Evolutionary conservation across 495 filamentous ascomycete genomes (phyloP).

Genomic region (Hypomontagnella monticulosa): DNA sequence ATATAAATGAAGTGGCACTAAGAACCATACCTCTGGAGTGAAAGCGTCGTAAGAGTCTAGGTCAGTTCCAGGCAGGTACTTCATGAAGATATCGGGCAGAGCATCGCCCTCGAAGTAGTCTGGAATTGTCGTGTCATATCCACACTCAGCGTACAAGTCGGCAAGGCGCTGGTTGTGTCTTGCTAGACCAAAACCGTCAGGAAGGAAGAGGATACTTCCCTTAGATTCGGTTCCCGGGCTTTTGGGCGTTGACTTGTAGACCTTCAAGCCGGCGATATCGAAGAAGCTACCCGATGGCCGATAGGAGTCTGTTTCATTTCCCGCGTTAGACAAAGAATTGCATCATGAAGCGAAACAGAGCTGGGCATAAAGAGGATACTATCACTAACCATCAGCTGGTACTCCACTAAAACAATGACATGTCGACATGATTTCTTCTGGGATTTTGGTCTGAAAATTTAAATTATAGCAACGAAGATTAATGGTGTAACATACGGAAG

Average conservation of each 20-base stretch:
- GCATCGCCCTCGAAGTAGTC: slow-evolving; percentile 26
- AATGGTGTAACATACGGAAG: too few relatives aligned
- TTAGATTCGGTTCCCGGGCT: neutral
- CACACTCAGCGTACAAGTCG: slow-evolving; percentile 16
- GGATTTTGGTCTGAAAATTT: neutral
- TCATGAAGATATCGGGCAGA: slow-evolving; percentile 19
- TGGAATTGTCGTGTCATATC: slow-evolving; percentile 13
- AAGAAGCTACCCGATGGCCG: slow-evolving; percentile 9
- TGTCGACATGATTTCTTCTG: slow-evolving; percentile 7
- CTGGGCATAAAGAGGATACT: neutral
- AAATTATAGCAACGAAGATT: too few relatives aligned
- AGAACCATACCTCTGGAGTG: neutral
- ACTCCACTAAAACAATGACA: slow-evolving; percentile 22
- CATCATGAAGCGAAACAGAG: neutral
- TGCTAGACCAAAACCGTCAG: slow-evolving; percentile 22
- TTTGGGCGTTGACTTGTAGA: slow-evolving; percentile 11
- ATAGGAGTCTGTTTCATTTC: neutral
- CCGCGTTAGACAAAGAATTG: neutral
- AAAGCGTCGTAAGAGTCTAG: slow-evolving; percentile 9
- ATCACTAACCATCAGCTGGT: slow-evolving; percentile 11
- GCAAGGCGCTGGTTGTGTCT: slow-evolving; percentile 23
- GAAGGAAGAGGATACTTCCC: slow-evolving; percentile 6
- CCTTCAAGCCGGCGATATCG: slow-evolving; percentile 7
- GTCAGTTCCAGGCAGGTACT: slow-evolving; percentile 17
- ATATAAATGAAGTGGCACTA: neutral